These are phyloP conservation scores for Corymbia calophylla DNA, from an alignment of 441 rosid genomes.

Conservation along the genomic window DNA sequence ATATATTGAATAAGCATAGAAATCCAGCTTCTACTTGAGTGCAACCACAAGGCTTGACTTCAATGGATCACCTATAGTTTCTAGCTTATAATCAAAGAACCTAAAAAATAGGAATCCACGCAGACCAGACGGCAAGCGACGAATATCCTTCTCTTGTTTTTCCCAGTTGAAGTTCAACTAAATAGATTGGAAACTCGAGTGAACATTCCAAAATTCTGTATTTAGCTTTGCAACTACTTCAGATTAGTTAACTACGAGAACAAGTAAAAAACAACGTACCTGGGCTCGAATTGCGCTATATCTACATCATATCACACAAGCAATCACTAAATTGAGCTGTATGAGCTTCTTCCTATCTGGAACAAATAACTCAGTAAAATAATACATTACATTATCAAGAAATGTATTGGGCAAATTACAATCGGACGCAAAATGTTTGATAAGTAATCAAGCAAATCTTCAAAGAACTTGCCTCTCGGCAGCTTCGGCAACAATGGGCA, in stretches of 20 bases:
- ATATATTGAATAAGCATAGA: neutral
- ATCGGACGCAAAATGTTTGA: neutral
- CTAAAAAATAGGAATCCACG: neutral
- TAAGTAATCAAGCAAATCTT: neutral
- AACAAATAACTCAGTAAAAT: neutral
- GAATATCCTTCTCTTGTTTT: neutral
- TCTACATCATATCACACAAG: neutral
- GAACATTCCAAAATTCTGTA: neutral
- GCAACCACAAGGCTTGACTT: neutral
- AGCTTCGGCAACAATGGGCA: conserved; percentile 97
- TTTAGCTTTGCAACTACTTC: neutral
- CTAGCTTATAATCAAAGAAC: neutral
- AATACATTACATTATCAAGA: neutral
- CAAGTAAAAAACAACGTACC: neutral
- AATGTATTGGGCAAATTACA: neutral
- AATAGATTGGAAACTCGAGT: neutral
- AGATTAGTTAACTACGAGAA: neutral
- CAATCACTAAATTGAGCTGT: neutral
- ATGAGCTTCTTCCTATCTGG: neutral
- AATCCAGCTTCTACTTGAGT: neutral
- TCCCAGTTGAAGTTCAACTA: neutral
- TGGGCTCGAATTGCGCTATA: neutral
- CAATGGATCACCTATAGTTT: neutral
- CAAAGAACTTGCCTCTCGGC: conserved; percentile 90
- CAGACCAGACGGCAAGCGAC: neutral